Evolutionary conservation across 192 early-diverging fungal species (phyloP).

Genomic region (Pecoramyces ruminantium): DNA sequence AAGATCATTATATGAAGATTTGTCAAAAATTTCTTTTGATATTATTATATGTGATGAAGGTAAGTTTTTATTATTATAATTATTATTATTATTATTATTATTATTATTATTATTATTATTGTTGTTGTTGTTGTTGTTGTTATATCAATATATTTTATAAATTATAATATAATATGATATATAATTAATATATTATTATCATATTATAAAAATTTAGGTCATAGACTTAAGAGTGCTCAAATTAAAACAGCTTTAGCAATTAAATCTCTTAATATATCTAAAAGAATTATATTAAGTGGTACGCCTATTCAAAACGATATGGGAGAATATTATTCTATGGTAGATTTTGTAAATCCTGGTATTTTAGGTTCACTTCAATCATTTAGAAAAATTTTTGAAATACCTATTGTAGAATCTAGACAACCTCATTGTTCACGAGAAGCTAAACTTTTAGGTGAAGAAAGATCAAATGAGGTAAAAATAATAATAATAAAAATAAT

Average conservation of each 20-base stretch:
- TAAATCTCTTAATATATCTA: slow-evolving; percentile 10
- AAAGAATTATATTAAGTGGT: slow-evolving; percentile 23
- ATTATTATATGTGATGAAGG: slow-evolving; percentile 3
- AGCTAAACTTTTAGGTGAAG: slow-evolving; percentile 10
- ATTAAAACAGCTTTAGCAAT: slow-evolving; percentile 21
- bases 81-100: too few relatives aligned
- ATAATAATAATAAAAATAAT: background rate
- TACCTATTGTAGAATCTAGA: slow-evolving; percentile 18
- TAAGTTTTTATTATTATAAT: background rate
- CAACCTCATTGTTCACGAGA: slow-evolving; percentile 14
- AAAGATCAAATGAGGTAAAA: slow-evolving; percentile 10
- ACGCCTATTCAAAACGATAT: slow-evolving; percentile 43
- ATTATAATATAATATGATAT: too few relatives aligned
- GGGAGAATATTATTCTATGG: slow-evolving; percentile 22
- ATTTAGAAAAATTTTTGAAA: slow-evolving; percentile 18
- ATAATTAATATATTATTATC: too few relatives aligned
- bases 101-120: too few relatives aligned
- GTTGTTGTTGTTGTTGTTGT: too few relatives aligned
- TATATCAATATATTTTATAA: too few relatives aligned
- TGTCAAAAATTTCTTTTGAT: background rate
- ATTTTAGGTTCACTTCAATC: slow-evolving; percentile 19
- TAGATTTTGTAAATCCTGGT: slow-evolving; percentile 41
- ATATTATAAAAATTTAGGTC: background rate
- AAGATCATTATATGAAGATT: background rate
- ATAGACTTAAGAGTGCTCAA: slow-evolving; percentile 21